Conservation (phyloP, 345 rosid genomes). For the Eutrema heterophyllum region DNA sequence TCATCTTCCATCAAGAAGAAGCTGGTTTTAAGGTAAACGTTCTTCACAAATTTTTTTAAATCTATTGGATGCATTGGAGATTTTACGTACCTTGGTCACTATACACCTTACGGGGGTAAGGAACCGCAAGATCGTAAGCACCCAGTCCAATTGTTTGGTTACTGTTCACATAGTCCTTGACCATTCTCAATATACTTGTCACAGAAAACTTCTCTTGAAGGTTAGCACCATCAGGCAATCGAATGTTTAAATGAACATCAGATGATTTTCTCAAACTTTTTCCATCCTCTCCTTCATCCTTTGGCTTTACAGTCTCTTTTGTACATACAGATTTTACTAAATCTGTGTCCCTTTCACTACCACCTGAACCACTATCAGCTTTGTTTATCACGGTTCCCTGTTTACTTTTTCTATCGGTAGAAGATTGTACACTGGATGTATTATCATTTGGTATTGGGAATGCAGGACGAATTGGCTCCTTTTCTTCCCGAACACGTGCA, state of each 20-base stretch:
- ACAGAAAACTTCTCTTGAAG: conserved; percentile 69
- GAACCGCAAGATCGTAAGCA: conserved; percentile 74
- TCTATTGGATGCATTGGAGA: neutral
- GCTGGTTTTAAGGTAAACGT: neutral
- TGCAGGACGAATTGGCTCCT: conserved; percentile 26
- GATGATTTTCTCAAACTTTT: conserved; percentile 26
- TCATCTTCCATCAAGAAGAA: neutral
- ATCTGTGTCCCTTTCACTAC: conserved; percentile 4
- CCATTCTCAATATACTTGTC: conserved; percentile 47
- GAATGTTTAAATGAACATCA: conserved; percentile 70
- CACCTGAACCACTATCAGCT: conserved; percentile 22
- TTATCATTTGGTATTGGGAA: conserved; percentile 18
- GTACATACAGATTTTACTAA: neutral
- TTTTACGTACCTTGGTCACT: conserved; percentile 65
- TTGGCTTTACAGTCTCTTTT: conserved; percentile 18
- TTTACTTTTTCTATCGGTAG: conserved; percentile 25
- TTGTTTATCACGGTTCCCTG: conserved; percentile 13
- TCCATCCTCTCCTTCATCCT: conserved; percentile 23
- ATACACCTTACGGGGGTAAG: conserved; percentile 84
- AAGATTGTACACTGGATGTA: conserved; percentile 23
- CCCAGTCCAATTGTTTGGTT: conserved; percentile 43
- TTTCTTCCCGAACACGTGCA: conserved; percentile 20
- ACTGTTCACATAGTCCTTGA: conserved; percentile 68
- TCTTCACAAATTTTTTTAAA: neutral
- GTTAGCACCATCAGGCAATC: conserved; percentile 60